Base-by-base conservation (phyloP, 495 filamentous ascomycete genomes). In the Copromyces sp. region DNA sequence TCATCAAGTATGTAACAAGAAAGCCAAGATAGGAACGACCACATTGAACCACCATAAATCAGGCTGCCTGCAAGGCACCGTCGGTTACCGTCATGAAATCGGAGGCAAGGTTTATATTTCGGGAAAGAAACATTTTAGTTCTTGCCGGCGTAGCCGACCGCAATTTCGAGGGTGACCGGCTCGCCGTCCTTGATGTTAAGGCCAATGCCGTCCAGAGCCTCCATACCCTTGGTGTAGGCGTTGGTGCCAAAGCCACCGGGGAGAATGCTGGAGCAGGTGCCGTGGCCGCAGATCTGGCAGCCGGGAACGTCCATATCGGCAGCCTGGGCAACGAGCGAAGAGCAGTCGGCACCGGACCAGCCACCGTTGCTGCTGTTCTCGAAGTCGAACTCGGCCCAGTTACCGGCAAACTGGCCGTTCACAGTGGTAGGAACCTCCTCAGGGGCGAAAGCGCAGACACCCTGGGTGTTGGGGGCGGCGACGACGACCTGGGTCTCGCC, bases 301-400 rank as follows among this genome's bases (percentile, higher is more conserved):
- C 81, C 81, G 75, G 77, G 76, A 45, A 81, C 78, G 69, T 73
- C 68, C 75, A 81, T 72, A 73, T 72, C 68, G 70, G 74, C 77
- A 53, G 69, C 68, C 75, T 78, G 76, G 42, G 81, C 75, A 41
- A 80, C 79, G 42, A 83, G 78, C 20, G 78, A 75, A 2, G 80
- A 81, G 76, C 78, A 81, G 70, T 83, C 81, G 74, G 77, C 78
- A 40, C 81, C 81, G 39, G 80, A 81, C 81, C 80, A 81, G 69
- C 75, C 79, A 39, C 70, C 68, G 78, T 83, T 83, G 77, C 73
- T 74, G 14, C 68, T 29, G 78, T 81, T 81, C 47, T 42, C 77
- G 12, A 77, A 76, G 77, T 83, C 81, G 70, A 78, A 75, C 79
- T 83, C 81, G 74, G 73, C 73, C 81, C 81, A 83, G 73, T 74